Base-by-base conservation (phyloP, 225 moss, liverwort and hornwort genomes). In the Rhytidiadelphus loreus region DNA sequence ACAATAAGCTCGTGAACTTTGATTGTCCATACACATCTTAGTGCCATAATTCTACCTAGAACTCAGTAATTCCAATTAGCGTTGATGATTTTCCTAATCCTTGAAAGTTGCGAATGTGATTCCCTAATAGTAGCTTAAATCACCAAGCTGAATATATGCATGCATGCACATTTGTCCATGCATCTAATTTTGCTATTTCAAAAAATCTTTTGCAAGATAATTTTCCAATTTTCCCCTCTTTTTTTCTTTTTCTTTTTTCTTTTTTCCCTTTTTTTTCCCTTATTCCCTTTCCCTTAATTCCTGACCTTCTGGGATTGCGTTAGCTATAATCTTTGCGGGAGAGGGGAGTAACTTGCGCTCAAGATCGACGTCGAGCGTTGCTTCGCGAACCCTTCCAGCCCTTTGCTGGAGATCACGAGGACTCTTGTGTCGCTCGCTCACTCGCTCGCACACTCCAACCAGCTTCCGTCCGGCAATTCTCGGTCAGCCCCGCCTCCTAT, bases 11-110 rank as follows among this genome's bases (percentile, higher is more conserved):
- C 1, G 0, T 28, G 5, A 74, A 48, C 46, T 46, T 74, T 30
- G 19, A 46, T 32, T 30, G 11, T 3, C 16, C 30, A 9, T 32
- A 1, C 4, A 30, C 1, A 48, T 18, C 4, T 74, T 3, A 1
- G 1, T 12, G 12, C 2, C 3, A 12, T 22, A 50, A 0, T 3
- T 48, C 20, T 20, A 32, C 48, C 4, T 20, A 4, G 2, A 1
- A 30, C 11, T 73, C 3, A 33, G 0, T 33, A 10, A 35, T 10
- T 35, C 19, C 18, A 18, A 11, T 64, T 35, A 33, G 18, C 64
- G 10, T 64, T 5, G 35, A 64, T 64, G 10, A 64, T 35, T 18
- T 19, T 9, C 35, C 10, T 18, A 19, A 64, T 35, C 35, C 20
- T 64, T 35, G 64, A 35, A 63, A 33, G 9, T 33, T 33, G 16